Evolutionary conservation across 1,284 basidiomycete genomes (phyloP).

Genomic region (Apiotrichum gracile): DNA sequence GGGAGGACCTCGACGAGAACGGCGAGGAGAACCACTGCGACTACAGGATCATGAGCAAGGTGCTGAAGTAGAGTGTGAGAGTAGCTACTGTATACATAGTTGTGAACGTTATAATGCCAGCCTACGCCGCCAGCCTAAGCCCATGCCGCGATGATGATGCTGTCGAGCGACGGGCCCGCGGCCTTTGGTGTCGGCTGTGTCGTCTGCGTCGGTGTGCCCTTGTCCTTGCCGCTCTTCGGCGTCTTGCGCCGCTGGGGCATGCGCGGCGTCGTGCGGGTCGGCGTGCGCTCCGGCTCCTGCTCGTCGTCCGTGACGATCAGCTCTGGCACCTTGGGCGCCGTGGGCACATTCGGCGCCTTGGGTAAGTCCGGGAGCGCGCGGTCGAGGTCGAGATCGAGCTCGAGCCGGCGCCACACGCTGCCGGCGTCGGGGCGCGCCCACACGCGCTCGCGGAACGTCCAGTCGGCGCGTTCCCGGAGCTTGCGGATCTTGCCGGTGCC

Average conservation of each 20-base stretch:
- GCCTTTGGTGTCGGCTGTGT: neutral
- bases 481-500: neutral
- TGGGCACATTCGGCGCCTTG: neutral
- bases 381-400: neutral
- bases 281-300: neutral
- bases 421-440: neutral
- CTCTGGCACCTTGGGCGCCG: neutral
- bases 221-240: neutral
- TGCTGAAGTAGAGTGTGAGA: conserved; percentile 5
- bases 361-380: neutral
- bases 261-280: neutral
- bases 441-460: conserved; percentile 9
- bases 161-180: neutral
- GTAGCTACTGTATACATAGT: neutral
- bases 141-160: conserved; percentile 2
- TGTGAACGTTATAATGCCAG: neutral
- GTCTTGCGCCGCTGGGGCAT: too few relatives aligned
- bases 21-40: conserved; percentile 13
- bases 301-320: neutral
- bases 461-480: conserved; percentile 1
- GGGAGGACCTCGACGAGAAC: conserved; percentile 16
- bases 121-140: too few relatives aligned
- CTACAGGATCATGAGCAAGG: conserved; percentile 32
- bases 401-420: neutral
- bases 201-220: neutral